phyloP scores from a whole-genome alignment of 305 asterid species.

The Fraxinus angustifolia region DNA sequence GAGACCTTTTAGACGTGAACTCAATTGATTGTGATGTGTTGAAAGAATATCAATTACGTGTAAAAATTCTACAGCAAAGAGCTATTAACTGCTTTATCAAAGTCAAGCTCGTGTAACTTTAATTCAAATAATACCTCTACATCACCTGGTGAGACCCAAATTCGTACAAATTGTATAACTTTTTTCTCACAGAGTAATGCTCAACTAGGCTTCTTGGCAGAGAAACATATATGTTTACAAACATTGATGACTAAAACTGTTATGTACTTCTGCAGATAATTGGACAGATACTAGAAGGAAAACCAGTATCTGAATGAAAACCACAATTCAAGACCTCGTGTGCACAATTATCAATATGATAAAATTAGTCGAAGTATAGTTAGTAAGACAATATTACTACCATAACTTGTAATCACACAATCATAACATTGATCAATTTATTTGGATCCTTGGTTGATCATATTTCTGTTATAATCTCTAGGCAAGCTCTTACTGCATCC shows the following conservation, averaged over 20 bases:
- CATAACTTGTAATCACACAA: background rate
- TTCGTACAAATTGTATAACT: background rate
- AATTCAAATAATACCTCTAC: background rate
- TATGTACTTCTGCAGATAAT: background rate
- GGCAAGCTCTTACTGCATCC: background rate
- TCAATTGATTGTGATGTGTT: background rate
- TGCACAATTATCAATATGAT: too few species aligned
- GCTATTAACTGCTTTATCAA: background rate
- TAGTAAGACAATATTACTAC: background rate
- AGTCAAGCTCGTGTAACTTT: background rate
- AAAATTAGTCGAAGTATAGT: too few species aligned
- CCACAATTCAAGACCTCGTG: background rate
- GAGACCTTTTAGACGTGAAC: background rate
- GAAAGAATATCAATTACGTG: background rate
- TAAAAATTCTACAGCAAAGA: background rate
- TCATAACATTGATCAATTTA: background rate
- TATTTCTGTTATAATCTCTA: background rate
- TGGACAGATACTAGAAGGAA: background rate
- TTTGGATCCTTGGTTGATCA: background rate
- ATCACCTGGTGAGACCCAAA: background rate
- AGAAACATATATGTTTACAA: background rate
- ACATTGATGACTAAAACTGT: background rate
- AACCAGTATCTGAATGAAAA: slow-evolving; percentile 9
- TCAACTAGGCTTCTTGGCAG: background rate
- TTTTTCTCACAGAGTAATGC: background rate